Base-by-base conservation (phyloP, 2,329 filamentous ascomycete species). In the Neofusicoccum umdonicola region DNA sequence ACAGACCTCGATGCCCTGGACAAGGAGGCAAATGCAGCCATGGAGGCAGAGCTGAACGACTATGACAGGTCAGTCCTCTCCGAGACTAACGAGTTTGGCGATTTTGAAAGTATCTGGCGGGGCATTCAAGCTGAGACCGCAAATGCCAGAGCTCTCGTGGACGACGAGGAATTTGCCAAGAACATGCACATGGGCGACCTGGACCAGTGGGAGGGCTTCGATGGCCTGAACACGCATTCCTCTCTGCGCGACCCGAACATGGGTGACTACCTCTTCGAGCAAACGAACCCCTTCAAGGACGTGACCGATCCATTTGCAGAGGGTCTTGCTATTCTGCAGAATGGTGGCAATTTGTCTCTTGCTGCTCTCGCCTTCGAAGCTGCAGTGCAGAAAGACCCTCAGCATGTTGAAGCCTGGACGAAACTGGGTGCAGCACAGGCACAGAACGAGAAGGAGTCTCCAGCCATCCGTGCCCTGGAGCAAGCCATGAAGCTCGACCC, bases 371-470 rank as follows among this genome's bases (percentile, higher is more conserved):
- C 95, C 0, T 99, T 99, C 71, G 95, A 99, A 79, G 93, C 95
- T 17, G 95, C 95, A 1, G 92, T 94, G 4, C 93, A 97, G 77
- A 93, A 94, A 79, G 88, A 97, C 67, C 87, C 92, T 0, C 84
- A 90, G 63, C 94, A 98, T 76, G 88, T 94, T 42, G 91, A 96
- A 63, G 95, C 95, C 2, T 99, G 95, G 95, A 92, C 93, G 9
- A 90, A 93, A 72, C 86, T 99, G 37, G 95, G 95, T 62, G 89
- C 90, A 62, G 91, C 93, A 17, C 95, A 99, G 79, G 95, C 95
- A 19, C 95, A 99, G 77, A 99, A 99, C 77, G 95, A 99, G 78
- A 99, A 99, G 81, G 95, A 99, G 78, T 90, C 92, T 8, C 94
- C 95, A 0, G 95, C 95, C 2, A 97, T 99, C 69, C 89, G 95